Base-by-base conservation (phyloP, 2,329 filamentous ascomycete genomes). In the Chaetoscypha palmicola region DNA sequence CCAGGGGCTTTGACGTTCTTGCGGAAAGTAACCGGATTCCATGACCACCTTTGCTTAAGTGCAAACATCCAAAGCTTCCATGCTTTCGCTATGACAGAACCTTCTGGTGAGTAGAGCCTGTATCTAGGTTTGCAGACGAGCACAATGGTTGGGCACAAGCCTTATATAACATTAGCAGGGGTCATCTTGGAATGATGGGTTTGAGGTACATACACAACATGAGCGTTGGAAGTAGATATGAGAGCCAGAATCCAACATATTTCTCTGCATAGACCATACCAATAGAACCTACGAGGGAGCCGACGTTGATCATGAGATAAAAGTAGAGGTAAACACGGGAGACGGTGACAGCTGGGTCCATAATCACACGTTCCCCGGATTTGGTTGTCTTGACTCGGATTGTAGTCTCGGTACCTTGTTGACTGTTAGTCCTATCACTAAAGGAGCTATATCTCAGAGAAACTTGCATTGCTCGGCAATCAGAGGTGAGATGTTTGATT, bases 111-210 rank as follows among this genome's bases (percentile, higher is more conserved):
- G 43, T 66, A 69, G 24, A 68, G 65, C 3, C 31, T 16, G 14
- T 43, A 43, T 38, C 32, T 38, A 42, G 76, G 76, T 48, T 73
- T 73, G 58, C 76, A 76, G 45, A 68, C 56, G 50, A 71, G 67
- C 32, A 85, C 68, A 5, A 85, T 66, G 0, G 74, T 35, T 0
- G 80, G 81, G 50, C 79, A 74, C 10, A 74, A 52, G 75, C 63
- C 38, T 74, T 54, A 59, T 60, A 71, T 3, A 19, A 16, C 4
- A 16, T 47, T 34, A 36, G 26, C 8, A 12, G 11, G 5, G 11
- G 28, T 26, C 12, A 21, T 9, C 14, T n/a, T 21, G 20, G 17
- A 23, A n/a, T 12, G 16, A 8, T 12, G 4, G 16, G 5, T 4
- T 21, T 14, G 3, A 17, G 17, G 2, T 7, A 43, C 47, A 43